Evolutionary conservation across 164 flowering plant genomes (phyloP), one percentile per base, ranked within the genome.

Genomic region (Vitis labrusca): DNA sequence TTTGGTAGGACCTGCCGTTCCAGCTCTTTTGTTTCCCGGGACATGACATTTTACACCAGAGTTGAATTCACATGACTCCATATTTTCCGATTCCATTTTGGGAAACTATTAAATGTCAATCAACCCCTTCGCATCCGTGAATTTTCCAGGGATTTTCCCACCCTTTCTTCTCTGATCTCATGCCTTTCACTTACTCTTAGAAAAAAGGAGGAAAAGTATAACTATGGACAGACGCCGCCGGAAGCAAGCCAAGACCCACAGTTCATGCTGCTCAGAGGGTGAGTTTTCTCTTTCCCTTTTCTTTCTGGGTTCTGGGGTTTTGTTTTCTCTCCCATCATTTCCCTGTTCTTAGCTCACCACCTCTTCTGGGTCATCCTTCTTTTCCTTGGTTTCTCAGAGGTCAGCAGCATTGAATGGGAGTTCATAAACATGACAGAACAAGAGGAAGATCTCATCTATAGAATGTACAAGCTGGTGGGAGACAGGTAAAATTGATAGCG

Each of bases 401-500:
- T 85, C 68, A 87, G 90, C 71, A 83, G 88, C 51, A 74, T 75
- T 9, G 83, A 83, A 50, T 83, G 85, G 88, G 87, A 86, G 32
- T 65, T 77, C 69, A 79, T 87, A 54, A 71, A 76, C 62, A 83
- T 87, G 87, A 79, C 80, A 10, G 85, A 87, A 30, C 85, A 87
- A 79, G 97, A 91, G 83, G 91, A 89, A 73, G 97, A 91, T 78
- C 86, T 91, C 62, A 89, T 91, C 74, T 83, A 77, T 63, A 77
- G 94, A 79, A 91, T 89, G 93, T 81, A 91, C 69, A 87, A 77
- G 67, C 91, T 91, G 37, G 93, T 91, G 4, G 97, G 97, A 12
- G 88, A 84, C 76, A 88, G 88, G 97, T 91, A 77, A 73, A 8
- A 10, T 5, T 2, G 12, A 65, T 0, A 65, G 15, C n/a, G 48